Evolutionary conservation across 345 rosid genomes (phyloP), one percentile per base, ranked within the genome.

Genomic region (Camelina neglecta): DNA sequence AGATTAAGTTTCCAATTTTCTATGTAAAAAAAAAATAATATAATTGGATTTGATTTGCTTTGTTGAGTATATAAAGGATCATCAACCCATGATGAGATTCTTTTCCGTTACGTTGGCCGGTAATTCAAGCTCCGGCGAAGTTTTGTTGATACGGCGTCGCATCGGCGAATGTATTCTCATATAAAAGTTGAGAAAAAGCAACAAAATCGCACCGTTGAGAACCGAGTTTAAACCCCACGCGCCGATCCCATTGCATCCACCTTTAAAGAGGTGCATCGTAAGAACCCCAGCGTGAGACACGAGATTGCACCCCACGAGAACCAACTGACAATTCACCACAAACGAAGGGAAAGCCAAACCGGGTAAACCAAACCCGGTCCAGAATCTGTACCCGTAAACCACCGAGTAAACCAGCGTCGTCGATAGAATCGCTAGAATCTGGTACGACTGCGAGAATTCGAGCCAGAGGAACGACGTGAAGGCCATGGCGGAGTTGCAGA

Each of bases 381-480:
- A 86, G 58, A 88, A 89, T 56, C 90, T 73, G 47, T 85, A 93
- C 23, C 91, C 97, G 41, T 91, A 91, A 8, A 91, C 93, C 15
- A 85, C 88, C 0, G 90, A 72, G 84, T 87, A 86, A 31, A 85
- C 85, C 65, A 87, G 16, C 24, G 98, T 93, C 1, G 98, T 83
- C 23, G 86, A 84, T 3, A 90, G 72, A 49, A 93, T 93, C 18
- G 90, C 96, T n/a, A 91, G 41, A 3, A 93, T 88, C 83, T 91
- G 98, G 54, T 89, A 91, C 23, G 97, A 91, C 60, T 93, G 97
- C 3, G 98, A 91, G 69, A 83, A 94, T 41, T 92, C 98, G 2
- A 94, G 86, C 97, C 96, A 94, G 8, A 94, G 69, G 68, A 92
- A 94, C 1, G 96, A 86, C 85, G 83, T 85, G 64, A 85, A 82